phyloP scores from a whole-genome alignment of 441 rosid species.

The Raphanus hybrid region DNA sequence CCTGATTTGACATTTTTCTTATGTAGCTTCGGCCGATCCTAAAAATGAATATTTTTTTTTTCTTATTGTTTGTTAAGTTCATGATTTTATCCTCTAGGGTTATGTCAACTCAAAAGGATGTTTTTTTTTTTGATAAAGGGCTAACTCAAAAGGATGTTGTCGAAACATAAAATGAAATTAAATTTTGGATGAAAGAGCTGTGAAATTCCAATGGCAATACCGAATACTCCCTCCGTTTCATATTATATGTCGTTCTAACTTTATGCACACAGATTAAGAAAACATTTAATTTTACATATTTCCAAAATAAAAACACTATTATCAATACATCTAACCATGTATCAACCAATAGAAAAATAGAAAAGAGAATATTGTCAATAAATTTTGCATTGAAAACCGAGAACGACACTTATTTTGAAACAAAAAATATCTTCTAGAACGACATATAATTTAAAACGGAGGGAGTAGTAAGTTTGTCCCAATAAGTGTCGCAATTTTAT shows the following conservation, averaged over 20 bases:
- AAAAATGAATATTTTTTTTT: not conserved
- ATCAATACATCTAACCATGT: too few relatives aligned
- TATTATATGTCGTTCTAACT: too few relatives aligned
- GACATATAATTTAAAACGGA: too few relatives aligned
- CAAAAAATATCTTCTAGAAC: too few relatives aligned
- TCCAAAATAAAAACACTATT: too few relatives aligned
- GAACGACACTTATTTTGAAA: too few relatives aligned
- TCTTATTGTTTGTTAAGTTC: not conserved
- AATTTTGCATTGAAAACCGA: too few relatives aligned
- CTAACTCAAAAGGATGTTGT: slow-evolving; percentile 21
- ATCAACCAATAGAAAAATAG: too few relatives aligned
- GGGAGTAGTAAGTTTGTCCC: not conserved
- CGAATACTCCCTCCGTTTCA: not conserved
- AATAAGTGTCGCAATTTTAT: not conserved
- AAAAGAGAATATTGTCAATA: too few relatives aligned
- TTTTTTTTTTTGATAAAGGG: too few relatives aligned
- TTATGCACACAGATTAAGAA: too few relatives aligned
- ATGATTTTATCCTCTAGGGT: slow-evolving; percentile 26
- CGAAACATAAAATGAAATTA: not conserved
- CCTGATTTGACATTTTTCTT: slow-evolving; percentile 42
- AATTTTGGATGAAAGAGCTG: slow-evolving; percentile 18
- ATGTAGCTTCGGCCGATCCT: slow-evolving; percentile 36
- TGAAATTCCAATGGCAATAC: slow-evolving; percentile 26
- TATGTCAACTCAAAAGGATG: slow-evolving; percentile 26
- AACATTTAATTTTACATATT: too few relatives aligned